A percentile compares a stretch with the other conserved stretches of the same genome.
phyloP scores from a whole-genome alignment of 1,139 yeast genomes.

The Yamadazyma diddensiae region DNA sequence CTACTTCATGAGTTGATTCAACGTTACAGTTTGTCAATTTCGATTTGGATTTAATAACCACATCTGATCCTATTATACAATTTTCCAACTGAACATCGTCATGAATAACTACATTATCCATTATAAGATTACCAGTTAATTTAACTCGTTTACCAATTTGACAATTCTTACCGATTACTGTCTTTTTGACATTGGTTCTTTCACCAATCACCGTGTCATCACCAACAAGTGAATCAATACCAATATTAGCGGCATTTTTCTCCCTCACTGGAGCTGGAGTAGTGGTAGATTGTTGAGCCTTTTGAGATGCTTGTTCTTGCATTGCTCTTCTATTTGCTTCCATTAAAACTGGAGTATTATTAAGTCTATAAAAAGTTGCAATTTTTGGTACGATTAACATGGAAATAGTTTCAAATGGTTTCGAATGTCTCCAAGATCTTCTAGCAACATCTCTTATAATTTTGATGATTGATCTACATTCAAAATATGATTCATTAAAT shows the following conservation, averaged over 20 bases:
- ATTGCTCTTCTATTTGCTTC: slow-evolving; percentile 86
- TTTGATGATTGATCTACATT: slow-evolving; percentile 56
- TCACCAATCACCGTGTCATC: slow-evolving; percentile 60
- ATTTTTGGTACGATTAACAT: slow-evolving; percentile 62
- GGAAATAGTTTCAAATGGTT: slow-evolving; percentile 57
- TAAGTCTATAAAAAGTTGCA: slow-evolving; percentile 70
- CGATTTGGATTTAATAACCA: slow-evolving; percentile 55
- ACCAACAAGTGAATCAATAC: slow-evolving; percentile 82
- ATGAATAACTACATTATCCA: slow-evolving; percentile 68
- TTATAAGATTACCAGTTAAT: slow-evolving; percentile 78
- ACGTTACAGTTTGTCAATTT: slow-evolving; percentile 76
- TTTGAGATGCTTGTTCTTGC: slow-evolving; percentile 45
- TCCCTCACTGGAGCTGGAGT: slow-evolving; percentile 33
- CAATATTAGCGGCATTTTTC: slow-evolving; percentile 73
- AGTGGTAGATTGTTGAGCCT: slow-evolving; percentile 26
- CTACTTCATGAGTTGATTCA: slow-evolving; percentile 73
- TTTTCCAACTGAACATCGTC: slow-evolving; percentile 89
- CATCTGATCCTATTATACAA: slow-evolving; percentile 77
- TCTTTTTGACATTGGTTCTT: slow-evolving; percentile 75
- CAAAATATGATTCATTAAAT: slow-evolving; percentile 38
- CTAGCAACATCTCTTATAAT: slow-evolving; percentile 84
- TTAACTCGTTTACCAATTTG: slow-evolving; percentile 81
- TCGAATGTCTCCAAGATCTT: slow-evolving; percentile 83
- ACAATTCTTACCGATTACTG: slow-evolving; percentile 79
- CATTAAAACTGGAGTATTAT: slow-evolving; percentile 76